These are phyloP conservation scores for Chytriomyces sp. DNA, from an alignment of 192 early-diverging fungal genomes.

Conservation along the genomic window DNA sequence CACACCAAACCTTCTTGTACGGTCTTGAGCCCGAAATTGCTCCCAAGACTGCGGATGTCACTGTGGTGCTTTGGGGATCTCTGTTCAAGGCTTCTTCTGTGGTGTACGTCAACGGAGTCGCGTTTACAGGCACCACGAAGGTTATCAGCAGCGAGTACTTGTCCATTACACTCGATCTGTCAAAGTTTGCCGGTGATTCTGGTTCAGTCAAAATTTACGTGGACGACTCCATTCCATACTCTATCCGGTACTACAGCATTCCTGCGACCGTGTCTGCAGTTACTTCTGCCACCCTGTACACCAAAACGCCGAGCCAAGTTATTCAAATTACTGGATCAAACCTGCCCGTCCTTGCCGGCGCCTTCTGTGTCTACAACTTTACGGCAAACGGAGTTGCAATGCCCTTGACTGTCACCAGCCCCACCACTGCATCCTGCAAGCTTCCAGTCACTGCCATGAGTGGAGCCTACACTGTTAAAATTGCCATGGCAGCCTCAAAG, in stretches of 20 bases:
- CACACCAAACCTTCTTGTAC: conserved; percentile 16
- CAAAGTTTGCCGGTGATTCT: conserved; percentile 23
- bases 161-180: conserved; percentile 25
- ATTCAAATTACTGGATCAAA: conserved; percentile 16
- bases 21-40: conserved; percentile 34
- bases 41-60: conserved; percentile 20
- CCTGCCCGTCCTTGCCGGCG: conserved; percentile 19
- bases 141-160: conserved; percentile 22
- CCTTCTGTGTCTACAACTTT: conserved; percentile 36
- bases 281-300: conserved; percentile 10
- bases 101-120: conserved; percentile 34
- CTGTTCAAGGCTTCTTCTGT: conserved; percentile 12
- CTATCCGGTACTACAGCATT: conserved; percentile 29
- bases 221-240: conserved; percentile 34
- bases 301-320: neutral
- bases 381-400: conserved; percentile 18
- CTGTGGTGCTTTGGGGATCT: conserved; percentile 25
- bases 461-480: conserved; percentile 16
- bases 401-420: conserved; percentile 17
- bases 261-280: conserved; percentile 9
- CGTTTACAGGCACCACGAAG: conserved; percentile 1
- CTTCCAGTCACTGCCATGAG: conserved; percentile 8
- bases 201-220: conserved; percentile 30
- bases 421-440: conserved; percentile 24
- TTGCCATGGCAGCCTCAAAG: conserved; percentile 30